Evolutionary conservation across 306 rosid genomes (phyloP).

Genomic region (Purshia tridentata): DNA sequence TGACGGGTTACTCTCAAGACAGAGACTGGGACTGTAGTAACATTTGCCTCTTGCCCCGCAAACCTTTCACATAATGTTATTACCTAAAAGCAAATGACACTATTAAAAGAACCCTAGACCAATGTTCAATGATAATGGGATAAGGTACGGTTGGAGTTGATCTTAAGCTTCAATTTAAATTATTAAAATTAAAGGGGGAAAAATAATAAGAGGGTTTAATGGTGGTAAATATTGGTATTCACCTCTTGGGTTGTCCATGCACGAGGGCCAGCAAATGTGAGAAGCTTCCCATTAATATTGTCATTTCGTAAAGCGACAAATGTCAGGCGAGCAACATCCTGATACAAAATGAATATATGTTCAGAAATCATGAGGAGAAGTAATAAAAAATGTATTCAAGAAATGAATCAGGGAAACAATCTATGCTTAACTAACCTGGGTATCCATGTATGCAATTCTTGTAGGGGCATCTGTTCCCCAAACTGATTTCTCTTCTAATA

Average conservation of each 20-base stretch:
- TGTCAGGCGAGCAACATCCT: conserved; percentile 96
- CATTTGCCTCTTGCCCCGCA: conserved; percentile 97
- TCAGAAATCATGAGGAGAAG: conserved; percentile 1
- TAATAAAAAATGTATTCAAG: background rate
- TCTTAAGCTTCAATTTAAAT: background rate
- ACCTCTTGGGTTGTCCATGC: conserved; percentile 99
- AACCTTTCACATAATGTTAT: conserved; percentile 95
- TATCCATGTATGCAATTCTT: conserved; percentile 98
- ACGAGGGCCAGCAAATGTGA: conserved; percentile 92
- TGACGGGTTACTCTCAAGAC: conserved; percentile 87
- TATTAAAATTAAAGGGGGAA: no score
- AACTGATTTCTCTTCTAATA: conserved; percentile 91
- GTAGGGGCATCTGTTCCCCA: conserved; percentile 99
- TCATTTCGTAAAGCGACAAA: conserved; percentile 75
- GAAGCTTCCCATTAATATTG: conserved; percentile 71
- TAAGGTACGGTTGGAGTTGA: background rate
- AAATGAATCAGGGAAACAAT: background rate
- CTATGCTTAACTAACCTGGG: conserved; percentile 52
- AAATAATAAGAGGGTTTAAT: background rate
- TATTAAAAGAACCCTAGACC: background rate
- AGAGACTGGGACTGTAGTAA: conserved; percentile 89
- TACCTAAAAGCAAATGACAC: conserved; percentile 50
- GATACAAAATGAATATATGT: conserved; percentile 12
- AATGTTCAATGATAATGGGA: background rate
- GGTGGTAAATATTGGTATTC: conserved; percentile 1